A percentile compares a stretch with the other conserved stretches of the same genome.
Conservation (phyloP, 2,329 filamentous ascomycete species). For the Hymenoscyphus fraxineus region DNA sequence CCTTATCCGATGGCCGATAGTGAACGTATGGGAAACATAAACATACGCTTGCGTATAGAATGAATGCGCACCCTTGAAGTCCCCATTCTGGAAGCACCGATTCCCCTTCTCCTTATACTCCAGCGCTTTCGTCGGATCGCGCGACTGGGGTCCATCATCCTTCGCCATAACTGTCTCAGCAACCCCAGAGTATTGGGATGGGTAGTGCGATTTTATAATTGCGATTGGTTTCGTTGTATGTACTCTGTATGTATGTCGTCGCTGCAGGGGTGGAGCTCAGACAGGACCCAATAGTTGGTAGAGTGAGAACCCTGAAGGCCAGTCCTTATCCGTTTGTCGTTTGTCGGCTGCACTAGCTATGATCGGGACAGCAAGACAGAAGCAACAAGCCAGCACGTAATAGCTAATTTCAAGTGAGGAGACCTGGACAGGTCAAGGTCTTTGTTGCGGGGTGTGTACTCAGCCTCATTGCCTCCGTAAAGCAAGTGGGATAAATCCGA, state of each 20-base stretch:
- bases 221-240: too few relatives aligned
- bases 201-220: too few relatives aligned
- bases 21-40: slow-evolving; percentile 8
- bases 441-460: slow-evolving; percentile 8
- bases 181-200: too few relatives aligned
- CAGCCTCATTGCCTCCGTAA: neutral
- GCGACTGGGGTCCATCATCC: slow-evolving; percentile 25
- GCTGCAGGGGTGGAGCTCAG: too few relatives aligned
- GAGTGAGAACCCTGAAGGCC: too few relatives aligned
- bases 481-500: neutral
- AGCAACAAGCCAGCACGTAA: neutral
- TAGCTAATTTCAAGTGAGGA: neutral
- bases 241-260: too few relatives aligned
- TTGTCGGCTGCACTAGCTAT: too few relatives aligned
- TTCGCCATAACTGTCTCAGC: slow-evolving; percentile 14
- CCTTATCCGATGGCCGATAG: too few relatives aligned
- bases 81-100: slow-evolving; percentile 58
- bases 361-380: too few relatives aligned
- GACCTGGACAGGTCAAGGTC: neutral
- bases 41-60: slow-evolving; percentile 69
- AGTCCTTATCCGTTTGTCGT: too few relatives aligned
- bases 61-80: slow-evolving; percentile 63
- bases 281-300: too few relatives aligned
- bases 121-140: slow-evolving; percentile 20
- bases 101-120: slow-evolving; percentile 34